Evolutionary conservation across 2,329 filamentous ascomycete species (phyloP).

Genomic region (Pseudocercospora vitis): DNA sequence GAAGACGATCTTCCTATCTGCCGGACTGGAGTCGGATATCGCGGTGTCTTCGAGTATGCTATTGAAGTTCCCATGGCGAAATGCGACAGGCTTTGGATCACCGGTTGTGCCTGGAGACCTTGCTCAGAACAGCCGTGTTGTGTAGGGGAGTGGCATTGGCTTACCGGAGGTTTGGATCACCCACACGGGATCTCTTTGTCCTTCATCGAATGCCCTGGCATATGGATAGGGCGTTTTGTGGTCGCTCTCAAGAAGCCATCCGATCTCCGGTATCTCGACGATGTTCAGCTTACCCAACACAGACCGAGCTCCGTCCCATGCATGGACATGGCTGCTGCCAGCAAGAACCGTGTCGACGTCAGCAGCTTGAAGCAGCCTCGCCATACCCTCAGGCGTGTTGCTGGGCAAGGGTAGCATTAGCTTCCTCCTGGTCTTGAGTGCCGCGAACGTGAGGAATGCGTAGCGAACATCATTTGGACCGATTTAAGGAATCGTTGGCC

Average conservation of each 20-base stretch:
- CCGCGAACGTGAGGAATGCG: slow-evolving; percentile 14
- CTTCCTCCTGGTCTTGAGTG: slow-evolving; percentile 13
- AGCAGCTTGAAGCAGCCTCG: slow-evolving; percentile 14
- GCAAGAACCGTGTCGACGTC: slow-evolving; percentile 10
- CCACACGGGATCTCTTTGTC: background rate
- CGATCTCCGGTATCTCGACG: slow-evolving; percentile 10
- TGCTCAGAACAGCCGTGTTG: background rate
- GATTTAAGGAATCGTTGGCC: slow-evolving; percentile 19
- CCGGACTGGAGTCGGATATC: background rate
- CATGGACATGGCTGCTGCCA: background rate
- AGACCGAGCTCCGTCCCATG: slow-evolving; percentile 7
- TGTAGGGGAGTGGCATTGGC: background rate
- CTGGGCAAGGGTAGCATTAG: slow-evolving; percentile 13
- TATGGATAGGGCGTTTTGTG: background rate
- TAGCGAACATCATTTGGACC: slow-evolving; percentile 23
- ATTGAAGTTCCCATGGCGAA: background rate
- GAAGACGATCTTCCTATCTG: slow-evolving; percentile 7
- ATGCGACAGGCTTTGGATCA: slow-evolving; percentile 15
- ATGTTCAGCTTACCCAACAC: background rate
- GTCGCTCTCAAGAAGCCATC: slow-evolving; percentile 11
- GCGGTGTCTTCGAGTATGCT: background rate
- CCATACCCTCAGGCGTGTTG: slow-evolving; percentile 19
- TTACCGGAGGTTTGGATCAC: slow-evolving; percentile 15
- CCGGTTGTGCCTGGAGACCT: slow-evolving; percentile 21
- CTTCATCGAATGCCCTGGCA: background rate